Conservation (phyloP, 257 asterid species). For the Buddleja alternifolia region DNA sequence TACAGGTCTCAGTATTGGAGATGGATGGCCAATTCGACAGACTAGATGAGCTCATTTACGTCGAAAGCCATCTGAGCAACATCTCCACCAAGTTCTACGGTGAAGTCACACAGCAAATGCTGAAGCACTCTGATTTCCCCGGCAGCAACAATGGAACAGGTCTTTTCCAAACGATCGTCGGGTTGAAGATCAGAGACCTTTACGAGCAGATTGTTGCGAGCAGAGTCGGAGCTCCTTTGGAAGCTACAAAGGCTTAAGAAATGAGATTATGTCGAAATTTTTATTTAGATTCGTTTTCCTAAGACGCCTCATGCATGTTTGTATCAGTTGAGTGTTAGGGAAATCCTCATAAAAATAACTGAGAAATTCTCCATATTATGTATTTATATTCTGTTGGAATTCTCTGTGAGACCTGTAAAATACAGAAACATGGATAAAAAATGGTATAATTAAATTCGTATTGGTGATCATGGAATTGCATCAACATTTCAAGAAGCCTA, state of each 20-base stretch:
- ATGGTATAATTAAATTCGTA: conserved; percentile 23
- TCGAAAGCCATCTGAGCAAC: conserved; percentile 96
- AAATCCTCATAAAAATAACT: conserved; percentile 25
- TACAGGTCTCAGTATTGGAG: conserved; percentile 88
- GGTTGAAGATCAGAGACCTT: conserved; percentile 90
- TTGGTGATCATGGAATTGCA: neutral
- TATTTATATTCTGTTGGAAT: conserved; percentile 46
- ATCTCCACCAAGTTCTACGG: conserved; percentile 95
- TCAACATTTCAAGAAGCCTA: neutral
- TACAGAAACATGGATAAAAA: conserved; percentile 54
- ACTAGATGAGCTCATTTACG: conserved; percentile 89
- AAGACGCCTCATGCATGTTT: neutral
- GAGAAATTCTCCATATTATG: conserved; percentile 37
- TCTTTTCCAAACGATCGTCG: conserved; percentile 87
- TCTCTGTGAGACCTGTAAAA: conserved; percentile 59
- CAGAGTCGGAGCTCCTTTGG: conserved; percentile 52
- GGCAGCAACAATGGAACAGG: conserved; percentile 99
- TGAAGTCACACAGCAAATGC: conserved; percentile 94
- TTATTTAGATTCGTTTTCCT: conserved; percentile 25
- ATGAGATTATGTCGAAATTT: conserved; percentile 14
- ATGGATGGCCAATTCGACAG: conserved; percentile 99
- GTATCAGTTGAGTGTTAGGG: conserved; percentile 39
- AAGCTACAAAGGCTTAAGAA: conserved; percentile 72
- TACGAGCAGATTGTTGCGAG: conserved; percentile 80
- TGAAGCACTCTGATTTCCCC: conserved; percentile 92